Evolutionary conservation across 2,329 filamentous ascomycete species (phyloP), one percentile per base, ranked within the genome.

Genomic region (Hymenoscyphus scutula): DNA sequence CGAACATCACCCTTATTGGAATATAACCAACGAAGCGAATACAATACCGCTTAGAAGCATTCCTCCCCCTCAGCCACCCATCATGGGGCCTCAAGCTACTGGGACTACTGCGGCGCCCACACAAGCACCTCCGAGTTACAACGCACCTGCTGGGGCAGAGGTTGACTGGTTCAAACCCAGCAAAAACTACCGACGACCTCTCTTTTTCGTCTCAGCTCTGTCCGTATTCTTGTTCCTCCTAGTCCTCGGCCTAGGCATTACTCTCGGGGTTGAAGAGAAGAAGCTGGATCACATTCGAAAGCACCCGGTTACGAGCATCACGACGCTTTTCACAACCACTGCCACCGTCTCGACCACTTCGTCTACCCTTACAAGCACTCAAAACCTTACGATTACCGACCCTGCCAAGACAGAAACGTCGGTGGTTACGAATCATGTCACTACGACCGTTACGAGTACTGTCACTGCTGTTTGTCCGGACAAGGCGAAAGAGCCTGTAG

Each of bases 211-310:
- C n/a, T 19, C 41, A 48, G 41, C 19, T 48, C 19, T 48, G n/a
- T 48, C 38, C 38, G 38, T 45, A 6, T 45, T 45, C n/a, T n/a
- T 45, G n/a, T 45, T 45, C n/a, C 38, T 45, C 38, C 38, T 45
- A 45, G 38, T 45, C 38, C 38, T 45, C 38, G 38, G 15, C 23
- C n/a, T 48, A 25, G 41, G 41, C 11, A 48, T 48, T 8, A 23
- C n/a, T 23, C n/a, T 48, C 19, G 41, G 41, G 23, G n/a, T 48
- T 7, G 41, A 48, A 7, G 19, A 48, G 41, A 48, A 48, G n/a
- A 23, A 48, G 19, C 7, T 48, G 11, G 41, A 48, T 10, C 41
- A 19, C 4, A 6, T 48, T 3, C 41, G 41, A 4, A n/a, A 48
- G 8, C 11, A 5, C 4, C 41, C 41, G 10, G 11, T 23, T 5